These are phyloP conservation scores for Hordeum marinum DNA, from an alignment of 176 grass and related monocot species.

Conservation along the genomic window DNA sequence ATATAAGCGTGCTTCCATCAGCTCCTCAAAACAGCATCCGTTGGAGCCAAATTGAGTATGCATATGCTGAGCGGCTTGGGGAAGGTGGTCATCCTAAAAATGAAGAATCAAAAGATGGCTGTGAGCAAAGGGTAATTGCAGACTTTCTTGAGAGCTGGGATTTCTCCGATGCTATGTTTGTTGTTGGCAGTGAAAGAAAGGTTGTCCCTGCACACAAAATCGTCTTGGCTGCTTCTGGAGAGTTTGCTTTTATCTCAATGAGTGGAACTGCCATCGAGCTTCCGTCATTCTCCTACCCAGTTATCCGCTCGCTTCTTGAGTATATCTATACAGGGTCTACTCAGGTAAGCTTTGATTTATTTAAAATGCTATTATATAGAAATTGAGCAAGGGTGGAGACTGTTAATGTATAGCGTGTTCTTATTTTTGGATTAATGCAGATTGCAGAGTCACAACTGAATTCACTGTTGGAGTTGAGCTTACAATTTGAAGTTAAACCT, in stretches of 20 bases:
- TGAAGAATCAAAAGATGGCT: conserved; percentile 23
- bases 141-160: conserved; percentile 88
- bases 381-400: background rate
- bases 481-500: conserved; percentile 62
- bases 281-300: conserved; percentile 58
- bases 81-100: conserved; percentile 21
- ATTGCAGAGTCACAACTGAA: conserved; percentile 48
- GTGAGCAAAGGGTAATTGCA: conserved; percentile 41
- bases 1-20: conserved; percentile 74
- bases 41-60: conserved; percentile 64
- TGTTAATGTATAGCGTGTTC: background rate
- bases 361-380: conserved; percentile 18
- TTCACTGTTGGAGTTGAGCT: conserved; percentile 54
- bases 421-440: conserved; percentile 38
- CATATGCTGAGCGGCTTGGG: conserved; percentile 28
- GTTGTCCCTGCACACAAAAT: conserved; percentile 74
- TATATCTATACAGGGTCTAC: conserved; percentile 81
- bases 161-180: conserved; percentile 68
- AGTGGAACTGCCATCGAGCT: conserved; percentile 47
- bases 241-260: conserved; percentile 48
- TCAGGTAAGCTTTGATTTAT: conserved; percentile 49
- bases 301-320: conserved; percentile 72
- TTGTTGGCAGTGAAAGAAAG: conserved; percentile 62
- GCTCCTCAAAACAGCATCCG: conserved; percentile 54
- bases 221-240: conserved; percentile 61